Evolutionary conservation across 805 yeast genomes (phyloP), one percentile per base, ranked within the genome.

Genomic region (Nakazawaea wickerhamii): DNA sequence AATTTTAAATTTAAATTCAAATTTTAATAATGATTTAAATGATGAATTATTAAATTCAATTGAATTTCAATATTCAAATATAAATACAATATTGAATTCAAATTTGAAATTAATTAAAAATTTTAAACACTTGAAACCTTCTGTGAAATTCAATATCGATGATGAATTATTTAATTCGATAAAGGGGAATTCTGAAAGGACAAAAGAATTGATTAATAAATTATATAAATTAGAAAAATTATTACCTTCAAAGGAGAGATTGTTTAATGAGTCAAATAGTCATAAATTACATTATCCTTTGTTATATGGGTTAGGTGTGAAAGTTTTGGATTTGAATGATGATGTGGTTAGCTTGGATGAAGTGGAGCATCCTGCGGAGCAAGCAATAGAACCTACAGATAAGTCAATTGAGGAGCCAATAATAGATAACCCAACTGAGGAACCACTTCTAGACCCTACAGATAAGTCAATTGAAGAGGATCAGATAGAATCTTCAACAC

Each of bases 261-360:
- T 71, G 13, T 58, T 67, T 21, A 53, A 59, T 11, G 45, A 55
- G 4, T 57, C 60, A 17, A 59, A 67, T 6, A 60, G 70, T 1
- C 70, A 72, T 53, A 58, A 61, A 44, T 53, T 53, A 14, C 79
- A 74, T 49, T 75, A 70, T 52, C 70, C 70, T 4, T 54, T 58
- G 4, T 47, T 75, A 17, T 67, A 62, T 43, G 54, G 20, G 51
- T 8, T 52, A 48, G 44, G 63, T 53, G 11, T n/a, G 14, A 31
- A 36, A 17, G 10, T 40, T 11, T 33, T 40, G 32, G 43, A 40
- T 19, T 36, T 36, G 22, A 21, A 25, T 59, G 27, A 42, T 62
- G 40, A 50, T 38, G 32, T 45, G 38, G 30, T 37, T 36, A 38
- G 44, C 20, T 36, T 20, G 18, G 41, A 30, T 20, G 36, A 25